Evolutionary conservation across 2,329 filamentous ascomycete genomes (phyloP), one percentile per base, ranked within the genome.

Genomic region (Sporothrix inflata): DNA sequence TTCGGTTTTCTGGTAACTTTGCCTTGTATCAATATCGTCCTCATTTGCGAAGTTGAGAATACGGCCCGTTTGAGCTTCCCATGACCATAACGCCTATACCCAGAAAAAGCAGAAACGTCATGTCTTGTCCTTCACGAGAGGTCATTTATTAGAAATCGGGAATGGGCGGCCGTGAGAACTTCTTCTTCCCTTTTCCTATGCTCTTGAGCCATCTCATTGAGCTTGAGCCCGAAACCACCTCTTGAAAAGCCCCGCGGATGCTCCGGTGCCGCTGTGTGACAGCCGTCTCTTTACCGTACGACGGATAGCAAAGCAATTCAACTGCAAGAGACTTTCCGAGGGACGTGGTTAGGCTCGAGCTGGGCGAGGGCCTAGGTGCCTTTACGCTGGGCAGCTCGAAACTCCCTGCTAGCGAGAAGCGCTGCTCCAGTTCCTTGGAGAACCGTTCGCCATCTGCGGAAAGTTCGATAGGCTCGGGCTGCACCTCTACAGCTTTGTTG

Each of bases 121-220:
- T 34, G 16, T 27, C 55, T 21, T 38, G 16, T 9, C n/a, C 4
- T n/a, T 14, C 14, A 24, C 12, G n/a, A n/a, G n/a, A n/a, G n/a
- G 30, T 6, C 30, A 34, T 34, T 49, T 4, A 30, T 16, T 38
- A 67, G 9, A 67, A 67, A 1, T 53, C 14, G 19, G 65, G 65
- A 51, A 67, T 67, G 8, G 65, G 65, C n/a, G 16, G 19, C 24
- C 65, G 65, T 21, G 65, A 49, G 7, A 67, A 40, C 42, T n/a
- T 38, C 40, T 66, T 66, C 27, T n/a, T 67, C 8, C 45, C 27
- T 21, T 8, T 49, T 16, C 65, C 65, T 7, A 51, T 21, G 27
- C 65, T 67, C 30, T 9, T 38, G 16, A 67, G 65, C 65, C 65
- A 67, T 38, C 45, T 51, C 45, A 51, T 38, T 12, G 65, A 67